phyloP scores from a whole-genome alignment of 208 protist species.

The Angomonas ambiguus region DNA sequence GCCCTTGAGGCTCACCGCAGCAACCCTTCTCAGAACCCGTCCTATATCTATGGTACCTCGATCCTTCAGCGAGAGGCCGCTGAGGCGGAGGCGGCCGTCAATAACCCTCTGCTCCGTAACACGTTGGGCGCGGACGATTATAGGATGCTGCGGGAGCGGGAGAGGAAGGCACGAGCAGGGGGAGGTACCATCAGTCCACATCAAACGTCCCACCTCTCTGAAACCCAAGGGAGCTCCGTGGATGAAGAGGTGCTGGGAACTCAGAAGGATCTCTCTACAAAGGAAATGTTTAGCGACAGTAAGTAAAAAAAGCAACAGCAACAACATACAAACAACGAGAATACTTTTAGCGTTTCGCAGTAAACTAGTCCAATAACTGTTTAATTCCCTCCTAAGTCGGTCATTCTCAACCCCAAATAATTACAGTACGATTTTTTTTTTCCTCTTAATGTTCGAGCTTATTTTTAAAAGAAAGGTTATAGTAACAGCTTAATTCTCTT shows the following conservation, averaged over 20 bases:
- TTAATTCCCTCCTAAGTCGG: too few species aligned
- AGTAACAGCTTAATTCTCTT: too few species aligned
- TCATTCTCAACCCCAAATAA: not conserved
- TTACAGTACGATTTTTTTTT: conserved; percentile 16
- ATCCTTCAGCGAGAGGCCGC: conserved; percentile 66
- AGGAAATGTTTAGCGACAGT: conserved; percentile 42
- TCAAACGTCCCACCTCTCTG: conserved; percentile 44
- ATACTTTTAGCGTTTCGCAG: too few species aligned
- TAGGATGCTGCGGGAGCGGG: conserved; percentile 44
- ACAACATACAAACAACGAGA: too few species aligned
- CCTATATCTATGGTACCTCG: conserved; percentile 76
- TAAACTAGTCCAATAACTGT: too few species aligned
- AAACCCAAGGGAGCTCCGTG: conserved; percentile 25
- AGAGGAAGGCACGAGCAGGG: conserved; percentile 44
- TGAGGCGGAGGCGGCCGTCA: conserved; percentile 42
- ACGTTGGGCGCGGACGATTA: conserved; percentile 67
- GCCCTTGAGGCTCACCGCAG: conserved; percentile 57
- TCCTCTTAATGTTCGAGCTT: not conserved
- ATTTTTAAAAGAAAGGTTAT: not conserved
- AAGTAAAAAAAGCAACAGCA: not conserved
- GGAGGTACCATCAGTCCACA: conserved; percentile 46
- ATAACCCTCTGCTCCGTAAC: conserved; percentile 68
- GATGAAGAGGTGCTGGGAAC: conserved; percentile 42
- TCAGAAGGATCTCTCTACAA: conserved; percentile 40
- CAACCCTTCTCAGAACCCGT: conserved; percentile 35